phyloP scores from a whole-genome alignment of 179 eudicot genomes.

The Patellifolia procumbens region DNA sequence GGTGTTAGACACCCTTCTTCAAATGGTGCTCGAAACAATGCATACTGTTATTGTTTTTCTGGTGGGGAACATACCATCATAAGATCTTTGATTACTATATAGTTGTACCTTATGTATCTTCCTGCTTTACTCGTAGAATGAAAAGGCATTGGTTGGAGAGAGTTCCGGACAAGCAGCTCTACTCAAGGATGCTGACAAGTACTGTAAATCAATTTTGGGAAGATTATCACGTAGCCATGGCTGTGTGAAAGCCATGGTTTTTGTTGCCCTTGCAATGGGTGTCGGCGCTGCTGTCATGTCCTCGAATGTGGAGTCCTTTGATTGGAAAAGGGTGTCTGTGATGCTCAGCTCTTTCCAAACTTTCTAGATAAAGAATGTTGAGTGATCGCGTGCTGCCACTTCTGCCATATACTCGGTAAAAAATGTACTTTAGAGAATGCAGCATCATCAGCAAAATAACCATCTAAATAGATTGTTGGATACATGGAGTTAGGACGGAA shows the following conservation, averaged over 20 bases:
- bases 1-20: too few relatives aligned
- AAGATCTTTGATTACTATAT: not conserved
- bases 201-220: constrained; percentile 58
- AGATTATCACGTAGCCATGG: constrained; percentile 62
- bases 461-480: constrained; percentile 22
- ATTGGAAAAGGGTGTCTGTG: constrained; percentile 53
- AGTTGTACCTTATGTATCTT: not conserved
- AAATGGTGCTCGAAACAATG: not conserved
- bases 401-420: constrained; percentile 1
- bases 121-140: constrained; percentile 43
- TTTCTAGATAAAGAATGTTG: constrained; percentile 9
- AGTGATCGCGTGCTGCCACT: not conserved
- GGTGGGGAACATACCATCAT: not conserved
- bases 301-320: constrained; percentile 47
- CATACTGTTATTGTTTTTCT: not conserved
- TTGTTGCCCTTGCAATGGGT: constrained; percentile 41
- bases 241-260: constrained; percentile 48
- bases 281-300: constrained; percentile 54
- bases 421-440: constrained; percentile 19
- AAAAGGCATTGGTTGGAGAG: constrained; percentile 50
- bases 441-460: constrained; percentile 21
- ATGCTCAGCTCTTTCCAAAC: constrained; percentile 56
- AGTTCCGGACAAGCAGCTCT: constrained; percentile 45
- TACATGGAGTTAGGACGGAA: constrained; percentile 25
- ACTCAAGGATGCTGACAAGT: constrained; percentile 70